Base-by-base conservation (phyloP, 208 protist genomes). In the Leishmania mexicana region DNA sequence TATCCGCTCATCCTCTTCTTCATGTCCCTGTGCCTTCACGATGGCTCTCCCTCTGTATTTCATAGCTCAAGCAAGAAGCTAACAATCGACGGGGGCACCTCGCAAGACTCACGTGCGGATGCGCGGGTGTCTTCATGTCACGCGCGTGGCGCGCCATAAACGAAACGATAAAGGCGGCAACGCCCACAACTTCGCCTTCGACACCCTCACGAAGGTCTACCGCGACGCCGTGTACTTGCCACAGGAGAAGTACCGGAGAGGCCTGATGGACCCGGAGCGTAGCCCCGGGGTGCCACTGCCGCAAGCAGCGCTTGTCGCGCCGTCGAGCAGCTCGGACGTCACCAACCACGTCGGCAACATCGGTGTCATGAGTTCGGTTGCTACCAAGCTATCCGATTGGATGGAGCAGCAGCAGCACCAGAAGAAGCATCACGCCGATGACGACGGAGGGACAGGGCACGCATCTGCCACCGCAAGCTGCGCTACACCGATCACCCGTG, bases 191-290 rank as follows among this genome's bases (percentile, higher is more conserved):
- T 96, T 96, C 78, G 83, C 93, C 31, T 96, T 90, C 65, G 93
- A 96, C 84, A 94, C 89, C 8, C 75, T 95, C 54, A 92, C 89
- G 15, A 91, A 87, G 60, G 91, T 96, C 6, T 95, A 96, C 75
- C 88, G 87, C 2, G 93, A 96, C 54, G 81, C 91, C 11, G 84
- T 96, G 54, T 92, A 94, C 76, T 79, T 79, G 0, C 79, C 80
- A 5, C 85, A 93, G 54, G 58, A 80, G 60, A 77, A 77, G 1
- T 72, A 90, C 65, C 53, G 49, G 40, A 80, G 88, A 38, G 88
- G 92, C 65, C 84, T 87, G 6, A 83, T 92, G 78, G 82, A 84
- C 68, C 87, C 86, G 4, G 85, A 85, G 76, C 78, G 81, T 38
- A 57, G 54, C 3, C 45, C 75, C 47, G 67, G 71, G 2, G n/a